Evolutionary conservation across 2,329 filamentous ascomycete species (phyloP), one percentile per base, ranked within the genome.

Genomic region (Neonectria faginata): DNA sequence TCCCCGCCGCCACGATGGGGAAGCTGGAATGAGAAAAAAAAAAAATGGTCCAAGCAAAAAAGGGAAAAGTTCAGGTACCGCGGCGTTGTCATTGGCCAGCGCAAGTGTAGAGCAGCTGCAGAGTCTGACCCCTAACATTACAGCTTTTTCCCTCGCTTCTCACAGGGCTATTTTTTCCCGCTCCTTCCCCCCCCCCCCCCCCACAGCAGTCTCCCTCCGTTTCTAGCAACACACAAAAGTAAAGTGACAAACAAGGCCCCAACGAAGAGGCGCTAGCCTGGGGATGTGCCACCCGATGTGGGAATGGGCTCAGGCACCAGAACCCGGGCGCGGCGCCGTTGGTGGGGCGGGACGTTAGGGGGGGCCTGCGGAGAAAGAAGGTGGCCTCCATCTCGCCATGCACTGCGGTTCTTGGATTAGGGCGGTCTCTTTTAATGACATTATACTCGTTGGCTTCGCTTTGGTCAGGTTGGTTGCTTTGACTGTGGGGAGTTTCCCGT

Each of bases 261-360:
- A 31, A 10, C 31, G 31, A 33, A 33, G 31, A 33, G 31, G 11
- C 14, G 31, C 60, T 63, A 58, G 44, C 29, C 36, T 20, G n/a
- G n/a, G n/a, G n/a, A 20, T 18, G n/a, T 42, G 14, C 39, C n/a
- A 42, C 39, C 39, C 56, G 18, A 27, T 44, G 33, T 42, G 33
- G 61, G 51, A 39, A 45, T 64, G 52, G 61, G 18, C 55, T 51
- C 56, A 56, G 57, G 57, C 57, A 53, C 57, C 48, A 52, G 47
- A 20, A 31, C 25, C 47, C 55, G 36, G 36, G 36, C 36, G 44
- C 55, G 55, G 55, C 44, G 31, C 55, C 56, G 33, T 36, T 52
- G 57, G 48, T 41, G 39, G 57, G 54, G 57, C 50, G 54, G 54
- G 44, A 20, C 48, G 47, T 20, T 16, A 27, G 47, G 33, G 48